These are phyloP conservation scores for Cucurbita moschata DNA, from an alignment of 306 rosid species.

Conservation along the genomic window DNA sequence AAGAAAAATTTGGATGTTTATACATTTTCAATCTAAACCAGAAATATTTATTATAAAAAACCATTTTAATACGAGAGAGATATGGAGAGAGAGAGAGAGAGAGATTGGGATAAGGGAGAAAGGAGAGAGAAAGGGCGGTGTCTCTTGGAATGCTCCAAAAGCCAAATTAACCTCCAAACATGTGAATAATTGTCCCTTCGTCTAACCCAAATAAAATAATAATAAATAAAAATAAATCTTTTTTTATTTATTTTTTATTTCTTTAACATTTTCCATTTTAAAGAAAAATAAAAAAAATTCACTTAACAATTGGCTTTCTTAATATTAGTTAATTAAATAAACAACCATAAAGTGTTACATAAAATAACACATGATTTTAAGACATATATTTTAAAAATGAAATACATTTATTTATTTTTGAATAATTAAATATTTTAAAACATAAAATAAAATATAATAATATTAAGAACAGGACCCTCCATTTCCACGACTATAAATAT, in stretches of 20 bases:
- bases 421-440: not conserved
- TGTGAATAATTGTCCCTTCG: not conserved
- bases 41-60: not conserved
- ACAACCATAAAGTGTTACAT: not conserved
- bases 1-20: no score
- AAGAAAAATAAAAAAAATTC: not conserved
- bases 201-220: not conserved
- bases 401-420: no score
- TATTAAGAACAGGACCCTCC: not conserved
- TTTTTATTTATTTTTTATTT: not conserved
- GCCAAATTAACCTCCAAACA: not conserved
- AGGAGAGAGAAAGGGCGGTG: not conserved
- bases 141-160: not conserved
- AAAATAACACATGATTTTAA: no score
- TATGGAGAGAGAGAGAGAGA: not conserved
- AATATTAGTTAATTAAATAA: not conserved
- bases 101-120: slow-evolving; percentile 2
- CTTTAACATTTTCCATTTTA: no score
- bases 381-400: not conserved
- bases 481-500: not conserved
- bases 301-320: not conserved
- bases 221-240: not conserved
- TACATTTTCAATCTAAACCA: no score
- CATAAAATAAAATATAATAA: not conserved
- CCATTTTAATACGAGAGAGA: not conserved